Base-by-base conservation (phyloP, 2,329 filamentous ascomycete genomes). In the Plectosphaerella sp. region DNA sequence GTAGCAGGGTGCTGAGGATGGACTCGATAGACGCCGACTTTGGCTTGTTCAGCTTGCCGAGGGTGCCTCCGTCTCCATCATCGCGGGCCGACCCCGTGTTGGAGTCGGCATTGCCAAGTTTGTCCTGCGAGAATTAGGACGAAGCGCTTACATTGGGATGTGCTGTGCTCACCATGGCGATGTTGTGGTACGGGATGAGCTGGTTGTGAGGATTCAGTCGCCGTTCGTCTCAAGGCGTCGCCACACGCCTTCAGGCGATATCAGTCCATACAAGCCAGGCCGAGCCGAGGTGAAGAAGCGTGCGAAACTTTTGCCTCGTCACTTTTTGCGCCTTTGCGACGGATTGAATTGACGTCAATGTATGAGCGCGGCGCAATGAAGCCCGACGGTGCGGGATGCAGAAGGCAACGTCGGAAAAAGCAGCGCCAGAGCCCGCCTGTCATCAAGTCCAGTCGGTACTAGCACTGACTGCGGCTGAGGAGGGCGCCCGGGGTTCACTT, bases 1-100 rank as follows among this genome's bases (percentile, higher is more conserved):
- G 82, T 8, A 80, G 58, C 16, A 84, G 72, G 33, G 81, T 84
- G 61, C 70, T 70, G 45, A 81, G 66, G 14, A 78, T 64, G 1
- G 71, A 63, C 24, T 63, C 59, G 35, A 72, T 62, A 2, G 73
- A 76, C 4, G 67, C 66, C 9, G 71, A 75, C 59, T 73, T 66
- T 25, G 63, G 62, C 24, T 58, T 59, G 15, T 64, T 62, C 45
- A 66, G 45, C 33, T 68, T 66, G 57, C 65, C 63, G 49, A 74
- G 45, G 36, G 72, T 72, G 57, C 68, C 64, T 55, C 63, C 61
- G 4, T 69, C 72, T 2, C 67, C 63, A 58, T 71, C 71, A 49
- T 73, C 66, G 42, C 74, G 70, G 33, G 68, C 66, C 45, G 73
- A 76, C 33, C 73, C 75, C 43, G 76, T 62, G 49, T 74, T 66